phyloP scores from a whole-genome alignment of 257 asterid genomes.

The Lycium ferocissimum region DNA sequence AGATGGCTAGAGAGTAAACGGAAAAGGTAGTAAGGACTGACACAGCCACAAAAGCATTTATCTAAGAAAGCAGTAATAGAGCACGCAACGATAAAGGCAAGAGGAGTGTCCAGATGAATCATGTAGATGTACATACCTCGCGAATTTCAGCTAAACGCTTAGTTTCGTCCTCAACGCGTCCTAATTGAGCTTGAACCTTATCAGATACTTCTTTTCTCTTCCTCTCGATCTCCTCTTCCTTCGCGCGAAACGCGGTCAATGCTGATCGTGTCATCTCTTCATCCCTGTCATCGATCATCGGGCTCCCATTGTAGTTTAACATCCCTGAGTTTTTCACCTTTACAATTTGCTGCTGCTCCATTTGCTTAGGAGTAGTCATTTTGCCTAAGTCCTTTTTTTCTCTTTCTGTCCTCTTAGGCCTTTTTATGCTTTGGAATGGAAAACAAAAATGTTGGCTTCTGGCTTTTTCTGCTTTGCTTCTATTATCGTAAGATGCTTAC shows the following conservation, averaged over 20 bases:
- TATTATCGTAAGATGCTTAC: constrained; percentile 53
- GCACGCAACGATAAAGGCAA: no score
- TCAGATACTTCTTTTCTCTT: constrained; percentile 65
- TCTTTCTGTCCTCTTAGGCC: constrained; percentile 31
- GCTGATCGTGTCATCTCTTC: constrained; percentile 85
- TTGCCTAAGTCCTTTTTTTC: not conserved
- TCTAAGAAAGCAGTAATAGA: no score
- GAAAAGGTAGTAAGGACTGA: no score
- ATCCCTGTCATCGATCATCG: constrained; percentile 65
- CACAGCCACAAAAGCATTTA: no score
- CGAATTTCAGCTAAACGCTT: constrained; percentile 80
- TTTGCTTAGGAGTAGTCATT: constrained; percentile 58
- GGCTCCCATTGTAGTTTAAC: constrained; percentile 56
- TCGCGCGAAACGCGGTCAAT: constrained; percentile 67
- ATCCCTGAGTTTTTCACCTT: constrained; percentile 60
- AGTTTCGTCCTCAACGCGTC: constrained; percentile 87
- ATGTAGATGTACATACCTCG: constrained; percentile 49
- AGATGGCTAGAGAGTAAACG: no score
- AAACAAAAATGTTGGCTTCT: not conserved
- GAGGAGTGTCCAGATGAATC: no score
- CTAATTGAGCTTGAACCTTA: constrained; percentile 72
- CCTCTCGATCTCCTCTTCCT: constrained; percentile 89
- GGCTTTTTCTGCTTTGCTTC: constrained; percentile 34
- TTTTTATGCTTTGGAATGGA: constrained; percentile 30
- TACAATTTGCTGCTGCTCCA: constrained; percentile 37